phyloP scores from a whole-genome alignment of 345 rosid genomes.

The Lagerstroemia speciosa region DNA sequence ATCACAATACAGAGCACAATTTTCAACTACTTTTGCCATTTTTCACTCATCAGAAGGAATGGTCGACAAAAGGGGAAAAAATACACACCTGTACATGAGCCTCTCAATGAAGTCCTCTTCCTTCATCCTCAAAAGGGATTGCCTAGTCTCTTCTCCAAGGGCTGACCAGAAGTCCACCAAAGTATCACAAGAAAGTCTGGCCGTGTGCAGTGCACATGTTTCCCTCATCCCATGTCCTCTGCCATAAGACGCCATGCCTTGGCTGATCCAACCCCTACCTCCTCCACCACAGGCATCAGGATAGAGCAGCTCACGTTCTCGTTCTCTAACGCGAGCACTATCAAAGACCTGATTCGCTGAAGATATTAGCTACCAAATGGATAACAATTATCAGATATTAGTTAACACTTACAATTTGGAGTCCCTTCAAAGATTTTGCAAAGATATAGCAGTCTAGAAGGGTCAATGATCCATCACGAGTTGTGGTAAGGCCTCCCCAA shows the following conservation, averaged over 20 bases:
- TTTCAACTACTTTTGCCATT: constrained; percentile 5
- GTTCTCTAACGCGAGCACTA: constrained; percentile 84
- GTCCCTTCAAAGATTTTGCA: constrained; percentile 57
- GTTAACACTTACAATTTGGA: constrained; percentile 59
- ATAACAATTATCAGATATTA: background rate
- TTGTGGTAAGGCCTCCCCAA: constrained; percentile 89
- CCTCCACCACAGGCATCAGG: constrained; percentile 99
- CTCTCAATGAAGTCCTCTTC: constrained; percentile 98
- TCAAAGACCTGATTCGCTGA: constrained; percentile 66
- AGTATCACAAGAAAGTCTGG: constrained; percentile 85
- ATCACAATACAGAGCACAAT: constrained; percentile 4
- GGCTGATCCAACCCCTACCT: constrained; percentile 97
- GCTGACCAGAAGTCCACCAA: constrained; percentile 93
- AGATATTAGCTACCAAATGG: constrained; percentile 28
- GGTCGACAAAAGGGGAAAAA: constrained; percentile 16
- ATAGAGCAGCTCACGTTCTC: constrained; percentile 86
- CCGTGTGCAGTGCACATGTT: constrained; percentile 87
- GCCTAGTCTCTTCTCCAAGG: constrained; percentile 77
- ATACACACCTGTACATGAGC: constrained; percentile 72
- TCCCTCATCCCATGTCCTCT: constrained; percentile 90
- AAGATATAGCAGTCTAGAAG: constrained; percentile 70
- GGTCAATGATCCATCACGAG: constrained; percentile 71
- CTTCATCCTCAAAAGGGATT: constrained; percentile 85
- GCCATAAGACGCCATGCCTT: constrained; percentile 69
- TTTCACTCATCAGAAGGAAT: constrained; percentile 12